Evolutionary conservation across 768 basidiomycete genomes (phyloP).

Genomic region (Phaeolepiota aurea): DNA sequence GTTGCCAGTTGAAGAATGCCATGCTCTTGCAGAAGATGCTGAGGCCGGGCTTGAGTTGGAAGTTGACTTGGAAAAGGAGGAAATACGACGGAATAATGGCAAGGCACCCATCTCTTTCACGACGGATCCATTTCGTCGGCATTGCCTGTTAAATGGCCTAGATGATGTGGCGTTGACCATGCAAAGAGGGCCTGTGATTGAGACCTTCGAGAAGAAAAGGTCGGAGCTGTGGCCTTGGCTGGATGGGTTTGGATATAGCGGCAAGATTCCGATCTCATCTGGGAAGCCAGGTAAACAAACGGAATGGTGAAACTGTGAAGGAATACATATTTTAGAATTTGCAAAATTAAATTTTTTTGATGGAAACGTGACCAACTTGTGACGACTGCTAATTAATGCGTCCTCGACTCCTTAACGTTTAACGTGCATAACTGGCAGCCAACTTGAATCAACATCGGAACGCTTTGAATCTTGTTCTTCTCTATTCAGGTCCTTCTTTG

Average conservation of each 20-base stretch:
- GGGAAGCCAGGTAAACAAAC: slow-evolving; percentile 40
- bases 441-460: neutral
- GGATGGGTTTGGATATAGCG: slow-evolving; percentile 88
- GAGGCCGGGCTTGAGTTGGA: slow-evolving; percentile 68
- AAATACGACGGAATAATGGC: slow-evolving; percentile 68
- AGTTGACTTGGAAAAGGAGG: slow-evolving; percentile 77
- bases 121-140: slow-evolving; percentile 84
- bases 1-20: slow-evolving; percentile 65
- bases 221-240: slow-evolving; percentile 89
- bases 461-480: neutral
- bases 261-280: slow-evolving; percentile 53
- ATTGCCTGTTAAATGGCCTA: slow-evolving; percentile 90
- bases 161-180: slow-evolving; percentile 96
- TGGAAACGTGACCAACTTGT: neutral
- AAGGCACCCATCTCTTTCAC: slow-evolving; percentile 68
- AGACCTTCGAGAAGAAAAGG: slow-evolving; percentile 70
- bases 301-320: slow-evolving; percentile 58
- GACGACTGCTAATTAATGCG: neutral
- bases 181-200: slow-evolving; percentile 67
- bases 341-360: neutral
- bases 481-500: neutral
- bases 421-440: neutral
- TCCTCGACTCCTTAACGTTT: neutral
- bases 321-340: slow-evolving; percentile 1
- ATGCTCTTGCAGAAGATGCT: slow-evolving; percentile 68